Evolutionary conservation across 345 rosid species (phyloP), one percentile per base, ranked within the genome.

Genomic region (Syzygium oleosum): DNA sequence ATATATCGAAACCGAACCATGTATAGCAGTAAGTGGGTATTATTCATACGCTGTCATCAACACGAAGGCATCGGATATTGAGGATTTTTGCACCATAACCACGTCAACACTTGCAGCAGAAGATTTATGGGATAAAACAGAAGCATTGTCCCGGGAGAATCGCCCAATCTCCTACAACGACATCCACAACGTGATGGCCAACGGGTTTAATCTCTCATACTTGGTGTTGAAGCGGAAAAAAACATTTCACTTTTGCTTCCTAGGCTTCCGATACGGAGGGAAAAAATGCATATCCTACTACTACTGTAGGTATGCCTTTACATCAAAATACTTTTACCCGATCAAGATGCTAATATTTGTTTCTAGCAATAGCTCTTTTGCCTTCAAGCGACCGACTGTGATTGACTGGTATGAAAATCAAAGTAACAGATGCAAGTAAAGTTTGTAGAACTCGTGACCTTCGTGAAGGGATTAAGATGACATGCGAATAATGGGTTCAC

Each of bases 181-280:
- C 78, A 0, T 65, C 0, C 0, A 65, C 41, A 15, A 15, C 31
- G 41, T 15, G 22, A 29, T 65, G 22, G 78, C 22, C 34, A 21
- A 65, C 21, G 9, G 43, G 78, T 65, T 65, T 65, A 31, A 65
- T 65, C 78, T 16, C 78, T n/a, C 78, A 16, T 65, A 15, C 78
- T 16, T 1, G 12, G 79, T 68, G 43, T 15, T 1, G 12, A 0
- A 1, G 73, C 34, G 38, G 38, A 31, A 2, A 22, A 31, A 31
- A 68, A 68, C 43, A 17, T 4, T 7, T 68, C 12, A 4, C 79
- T 68, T 8, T 31, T 68, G 79, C 79, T 68, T 68, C 43, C 4
- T 31, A 0, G 19, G 19, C 73, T 61, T 0, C 19, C 5, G 1
- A 15, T 61, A 61, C 34, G 2, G 9, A n/a, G 38, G 73, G 34